Evolutionary conservation across 352 stramenopile genomes (phyloP), one percentile per base, ranked within the genome.

Genomic region (Aphanomyces euteiches): DNA sequence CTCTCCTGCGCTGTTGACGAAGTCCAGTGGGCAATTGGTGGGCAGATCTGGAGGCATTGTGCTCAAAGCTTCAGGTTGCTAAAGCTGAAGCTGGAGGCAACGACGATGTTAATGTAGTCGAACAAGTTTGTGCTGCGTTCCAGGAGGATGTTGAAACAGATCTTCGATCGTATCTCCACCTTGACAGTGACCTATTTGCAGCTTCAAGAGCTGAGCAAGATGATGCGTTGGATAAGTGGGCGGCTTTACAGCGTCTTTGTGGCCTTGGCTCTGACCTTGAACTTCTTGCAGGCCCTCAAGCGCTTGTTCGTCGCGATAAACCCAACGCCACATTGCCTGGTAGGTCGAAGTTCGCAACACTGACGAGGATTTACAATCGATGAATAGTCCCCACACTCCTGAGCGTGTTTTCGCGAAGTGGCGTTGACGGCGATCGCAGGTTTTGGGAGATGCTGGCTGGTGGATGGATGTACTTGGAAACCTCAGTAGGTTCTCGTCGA

Each of bases 21-120:
- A 37, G 36, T 6, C 12, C 56, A 70, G 64, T 63, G 39, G 64
- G 64, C 37, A 70, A 70, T 47, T 70, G n/a, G 47, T 70, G 64
- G 64, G 13, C 34, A 17, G 64, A 70, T 36, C 39, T 70, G 3
- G 13, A 70, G 4, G 19, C 17, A 63, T 39, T 70, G 64, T 63
- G 37, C 48, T 15, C 28, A 28, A 28, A 28, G 28, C 8, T 17
- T 37, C n/a, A 63, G 7, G 64, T 37, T 41, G 7, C 3, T 41
- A 5, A 56, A 7, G 4, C 10, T 28, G 4, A 36, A 45, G 5
- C 34, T 1, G 15, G 54, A 3, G 19, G 54, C 6, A 40, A 61
- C 19, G 10, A 8, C 36, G 50, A 1, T 19, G 7, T 58, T 19
- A 37, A 12, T 19, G 21, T 36, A 12, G 64, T 70, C 8, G n/a